Conservation (phyloP, 306 rosid species). For the Astragalus membranaceus region DNA sequence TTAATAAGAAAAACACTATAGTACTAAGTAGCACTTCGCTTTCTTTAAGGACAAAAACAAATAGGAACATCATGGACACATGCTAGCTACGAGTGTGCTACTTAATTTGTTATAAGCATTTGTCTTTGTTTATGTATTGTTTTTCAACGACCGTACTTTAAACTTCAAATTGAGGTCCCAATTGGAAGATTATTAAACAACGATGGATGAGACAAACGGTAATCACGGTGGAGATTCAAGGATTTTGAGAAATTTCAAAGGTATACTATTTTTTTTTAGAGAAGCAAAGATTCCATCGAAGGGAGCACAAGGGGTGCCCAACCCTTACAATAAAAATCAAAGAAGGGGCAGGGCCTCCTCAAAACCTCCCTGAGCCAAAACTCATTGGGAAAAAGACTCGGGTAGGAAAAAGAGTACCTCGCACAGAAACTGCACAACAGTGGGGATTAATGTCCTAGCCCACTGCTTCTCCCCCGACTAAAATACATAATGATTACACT, state of each 20-base stretch:
- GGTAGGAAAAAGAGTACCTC: too few species aligned
- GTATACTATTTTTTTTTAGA: too few species aligned
- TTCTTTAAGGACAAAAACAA: neutral
- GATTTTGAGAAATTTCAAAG: neutral
- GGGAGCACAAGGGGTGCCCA: too few species aligned
- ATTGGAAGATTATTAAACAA: neutral
- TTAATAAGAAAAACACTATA: neutral
- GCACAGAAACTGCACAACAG: too few species aligned
- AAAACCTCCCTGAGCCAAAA: too few species aligned
- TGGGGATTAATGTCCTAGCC: too few species aligned
- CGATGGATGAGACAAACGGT: constrained; percentile 15
- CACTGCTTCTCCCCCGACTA: too few species aligned
- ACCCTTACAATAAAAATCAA: too few species aligned
- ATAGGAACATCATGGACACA: neutral
- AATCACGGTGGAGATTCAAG: constrained; percentile 42
- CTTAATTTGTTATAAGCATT: neutral
- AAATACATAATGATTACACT: too few species aligned
- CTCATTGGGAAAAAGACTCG: too few species aligned
- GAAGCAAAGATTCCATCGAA: too few species aligned
- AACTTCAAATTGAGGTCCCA: neutral
- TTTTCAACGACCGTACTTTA: constrained; percentile 23
- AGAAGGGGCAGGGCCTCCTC: too few species aligned
- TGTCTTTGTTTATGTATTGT: neutral
- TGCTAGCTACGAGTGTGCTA: neutral
- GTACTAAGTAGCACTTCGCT: constrained; percentile 15